Conservation (phyloP, 192 early-diverging fungal genomes). For the Linnemannia schmuckeri region DNA sequence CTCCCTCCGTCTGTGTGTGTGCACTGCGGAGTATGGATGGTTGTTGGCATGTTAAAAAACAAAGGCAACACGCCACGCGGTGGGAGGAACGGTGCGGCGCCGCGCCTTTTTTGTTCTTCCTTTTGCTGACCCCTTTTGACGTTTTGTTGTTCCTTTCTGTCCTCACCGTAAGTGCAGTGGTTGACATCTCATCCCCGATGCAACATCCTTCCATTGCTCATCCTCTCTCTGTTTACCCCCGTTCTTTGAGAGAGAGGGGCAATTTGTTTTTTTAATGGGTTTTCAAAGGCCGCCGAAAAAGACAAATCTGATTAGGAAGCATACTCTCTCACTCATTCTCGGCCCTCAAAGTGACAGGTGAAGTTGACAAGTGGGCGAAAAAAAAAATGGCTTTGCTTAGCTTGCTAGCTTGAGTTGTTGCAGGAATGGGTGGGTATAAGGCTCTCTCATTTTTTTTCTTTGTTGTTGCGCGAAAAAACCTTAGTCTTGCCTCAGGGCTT, state of each 20-base stretch:
- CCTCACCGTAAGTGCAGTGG: background rate
- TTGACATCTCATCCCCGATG: background rate
- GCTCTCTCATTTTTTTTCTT: background rate
- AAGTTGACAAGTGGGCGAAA: background rate
- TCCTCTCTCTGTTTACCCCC: background rate
- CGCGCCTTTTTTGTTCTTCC: background rate
- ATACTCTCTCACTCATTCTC: background rate
- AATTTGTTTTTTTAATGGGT: background rate
- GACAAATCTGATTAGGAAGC: constrained; percentile 22
- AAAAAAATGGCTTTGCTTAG: background rate
- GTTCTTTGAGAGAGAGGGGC: background rate
- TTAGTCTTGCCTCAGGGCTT: background rate
- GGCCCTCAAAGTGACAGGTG: constrained; percentile 2
- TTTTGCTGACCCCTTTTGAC: background rate
- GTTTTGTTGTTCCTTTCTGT: background rate
- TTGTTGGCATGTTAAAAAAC: background rate
- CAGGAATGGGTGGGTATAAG: background rate
- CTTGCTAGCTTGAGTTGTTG: background rate
- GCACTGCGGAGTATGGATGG: background rate
- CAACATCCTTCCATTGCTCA: background rate
- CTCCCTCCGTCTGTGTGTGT: background rate
- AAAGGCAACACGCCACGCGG: background rate
- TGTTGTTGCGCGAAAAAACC: background rate
- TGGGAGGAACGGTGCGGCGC: background rate
- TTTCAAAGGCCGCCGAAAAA: constrained; percentile 8